Base-by-base conservation (phyloP, 2,329 filamentous ascomycete genomes). In the Bisporella sp. region DNA sequence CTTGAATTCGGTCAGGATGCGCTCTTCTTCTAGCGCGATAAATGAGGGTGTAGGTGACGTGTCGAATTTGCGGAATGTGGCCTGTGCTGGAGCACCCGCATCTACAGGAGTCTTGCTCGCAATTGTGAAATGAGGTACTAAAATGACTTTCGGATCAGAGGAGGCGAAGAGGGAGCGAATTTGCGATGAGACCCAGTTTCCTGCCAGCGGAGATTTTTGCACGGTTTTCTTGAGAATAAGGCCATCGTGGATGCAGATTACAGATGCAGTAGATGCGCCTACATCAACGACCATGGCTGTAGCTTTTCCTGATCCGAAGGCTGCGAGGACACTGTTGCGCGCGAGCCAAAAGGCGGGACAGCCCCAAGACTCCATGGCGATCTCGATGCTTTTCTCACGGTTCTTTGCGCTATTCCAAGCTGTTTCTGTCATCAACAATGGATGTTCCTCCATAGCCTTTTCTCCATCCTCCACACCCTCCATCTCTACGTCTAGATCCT, bases 281-380 rank as follows among this genome's bases (percentile, higher is more conserved):
- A 96, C 81, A 65, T 97, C 93, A 57, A 99, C 78, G 41, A 99
- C 90, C 41, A 99, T 79, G 5, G 91, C 92, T 4, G 89, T 95
- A 0, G 92, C 85, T 71, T 96, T 97, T 57, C 93, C 93, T 12
- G 89, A 86, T 13, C 90, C 90, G 66, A 96, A 97, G 21, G 91
- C 87, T 49, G 92, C 84, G 66, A 96, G 79, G 41, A 96, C 91
- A 30, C 92, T 90, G 48, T 84, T 95, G 64, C 89, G 84, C 56
- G 89, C 89, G 54, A 97, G 75, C 78, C 92, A 99, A 69, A 96
- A 97, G 5, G 93, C 93, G 13, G 93, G 93, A 50, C 86, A 87
- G 31, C 89, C 91, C 90, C 93, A 99, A 64, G 83, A 88, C 75
- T 99, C 93, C 85, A 99, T 96, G 53, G 89, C 90, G 56, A 97